Conservation (phyloP, 2,329 filamentous ascomycete genomes). For the Sclerotinia subarctica region DNA sequence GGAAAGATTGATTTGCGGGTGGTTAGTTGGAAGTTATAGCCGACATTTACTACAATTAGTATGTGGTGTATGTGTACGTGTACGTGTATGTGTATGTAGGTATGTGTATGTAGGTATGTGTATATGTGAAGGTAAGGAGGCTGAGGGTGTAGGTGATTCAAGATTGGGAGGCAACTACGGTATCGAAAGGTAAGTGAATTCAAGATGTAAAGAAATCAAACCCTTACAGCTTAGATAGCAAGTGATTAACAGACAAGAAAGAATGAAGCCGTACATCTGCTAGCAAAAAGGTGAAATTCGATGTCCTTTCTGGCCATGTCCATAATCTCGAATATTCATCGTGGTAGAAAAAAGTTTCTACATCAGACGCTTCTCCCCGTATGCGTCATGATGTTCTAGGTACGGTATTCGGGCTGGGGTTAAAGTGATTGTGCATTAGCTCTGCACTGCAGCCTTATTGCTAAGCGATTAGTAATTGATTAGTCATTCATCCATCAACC, state of each 20-base stretch:
- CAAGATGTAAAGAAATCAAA: neutral
- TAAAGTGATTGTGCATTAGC: neutral
- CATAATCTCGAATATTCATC: neutral
- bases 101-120: too few relatives aligned
- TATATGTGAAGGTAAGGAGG: neutral
- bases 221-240: neutral
- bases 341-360: neutral
- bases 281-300: neutral
- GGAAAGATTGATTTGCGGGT: neutral
- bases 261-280: neutral
- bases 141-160: neutral
- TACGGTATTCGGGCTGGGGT: neutral
- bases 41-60: neutral
- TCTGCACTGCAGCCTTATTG: neutral
- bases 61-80: too few relatives aligned
- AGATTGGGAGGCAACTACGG: neutral
- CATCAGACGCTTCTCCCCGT: neutral
- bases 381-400: constrained; percentile 8
- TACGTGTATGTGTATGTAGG: too few relatives aligned
- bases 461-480: neutral
- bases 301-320: neutral
- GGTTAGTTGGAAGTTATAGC: neutral
- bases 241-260: neutral
- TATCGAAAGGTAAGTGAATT: neutral
- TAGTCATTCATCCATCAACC: too few relatives aligned